phyloP scores from a whole-genome alignment of 352 stramenopile species.

The Phytophthora ramorum region DNA sequence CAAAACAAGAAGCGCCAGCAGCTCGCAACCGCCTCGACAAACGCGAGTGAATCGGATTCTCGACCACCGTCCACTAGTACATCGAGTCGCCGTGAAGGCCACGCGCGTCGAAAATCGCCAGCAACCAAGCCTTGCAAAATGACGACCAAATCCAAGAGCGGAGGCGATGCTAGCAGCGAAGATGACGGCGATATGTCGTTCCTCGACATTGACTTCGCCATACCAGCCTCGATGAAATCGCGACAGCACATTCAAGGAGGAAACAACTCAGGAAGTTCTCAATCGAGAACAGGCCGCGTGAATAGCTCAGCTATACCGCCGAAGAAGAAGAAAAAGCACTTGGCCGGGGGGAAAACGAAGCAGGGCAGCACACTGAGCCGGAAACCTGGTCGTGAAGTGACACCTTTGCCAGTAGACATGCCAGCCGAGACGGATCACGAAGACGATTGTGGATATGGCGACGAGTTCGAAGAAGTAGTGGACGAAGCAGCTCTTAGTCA shows the following conservation, averaged over 20 bases:
- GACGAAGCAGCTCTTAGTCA: constrained; percentile 66
- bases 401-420: neutral
- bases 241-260: constrained; percentile 7
- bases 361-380: neutral
- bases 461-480: constrained; percentile 86
- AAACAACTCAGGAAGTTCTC: constrained; percentile 13
- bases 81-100: constrained; percentile 11
- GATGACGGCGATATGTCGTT: constrained; percentile 54
- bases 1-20: constrained; percentile 30
- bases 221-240: constrained; percentile 45
- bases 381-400: neutral
- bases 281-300: constrained; percentile 28
- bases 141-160: constrained; percentile 10
- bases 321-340: constrained; percentile 10
- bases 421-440: constrained; percentile 34
- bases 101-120: constrained; percentile 8
- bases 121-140: constrained; percentile 12
- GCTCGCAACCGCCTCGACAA: constrained; percentile 22
- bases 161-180: constrained; percentile 20
- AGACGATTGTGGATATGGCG: constrained; percentile 68
- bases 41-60: constrained; percentile 20
- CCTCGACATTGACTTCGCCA: constrained; percentile 53
- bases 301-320: neutral
- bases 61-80: constrained; percentile 13
- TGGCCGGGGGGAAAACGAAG: constrained; percentile 7